These are phyloP conservation scores for Pleurozium schreberi DNA, from an alignment of 225 moss, liverwort and hornwort genomes.

Conservation along the genomic window DNA sequence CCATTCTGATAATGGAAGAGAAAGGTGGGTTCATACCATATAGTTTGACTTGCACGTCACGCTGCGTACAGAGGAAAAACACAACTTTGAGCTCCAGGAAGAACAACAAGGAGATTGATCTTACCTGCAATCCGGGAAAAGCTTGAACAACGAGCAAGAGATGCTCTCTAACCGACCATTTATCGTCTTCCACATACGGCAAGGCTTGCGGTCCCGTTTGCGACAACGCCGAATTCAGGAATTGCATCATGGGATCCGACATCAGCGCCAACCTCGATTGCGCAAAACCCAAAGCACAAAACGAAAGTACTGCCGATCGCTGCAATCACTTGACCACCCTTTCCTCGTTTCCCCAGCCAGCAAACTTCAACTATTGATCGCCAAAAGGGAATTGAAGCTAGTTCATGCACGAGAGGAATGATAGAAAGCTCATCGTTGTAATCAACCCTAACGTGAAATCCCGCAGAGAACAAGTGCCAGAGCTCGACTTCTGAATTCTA, in stretches of 20 bases:
- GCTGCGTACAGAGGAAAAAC: neutral
- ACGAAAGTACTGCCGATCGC: neutral
- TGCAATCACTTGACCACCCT: neutral
- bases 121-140: constrained; percentile 78
- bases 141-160: constrained; percentile 67
- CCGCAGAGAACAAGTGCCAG: no score
- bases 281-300: neutral
- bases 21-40: neutral
- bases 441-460: neutral
- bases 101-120: neutral
- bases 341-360: neutral
- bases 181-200: constrained; percentile 76
- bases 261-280: neutral
- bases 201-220: constrained; percentile 78
- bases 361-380: neutral
- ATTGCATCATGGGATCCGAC: constrained; percentile 11
- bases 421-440: neutral
- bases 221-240: constrained; percentile 65
- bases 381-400: neutral
- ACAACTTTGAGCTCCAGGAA: neutral
- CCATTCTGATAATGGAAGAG: neutral
- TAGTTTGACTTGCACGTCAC: neutral
- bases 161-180: constrained; percentile 77
- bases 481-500: neutral
- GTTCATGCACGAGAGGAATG: neutral